A percentile compares a stretch with the other conserved stretches of the same genome.
phyloP scores from a whole-genome alignment of 1,284 basidiomycete genomes.

The Moesziomyces aphidis region DNA sequence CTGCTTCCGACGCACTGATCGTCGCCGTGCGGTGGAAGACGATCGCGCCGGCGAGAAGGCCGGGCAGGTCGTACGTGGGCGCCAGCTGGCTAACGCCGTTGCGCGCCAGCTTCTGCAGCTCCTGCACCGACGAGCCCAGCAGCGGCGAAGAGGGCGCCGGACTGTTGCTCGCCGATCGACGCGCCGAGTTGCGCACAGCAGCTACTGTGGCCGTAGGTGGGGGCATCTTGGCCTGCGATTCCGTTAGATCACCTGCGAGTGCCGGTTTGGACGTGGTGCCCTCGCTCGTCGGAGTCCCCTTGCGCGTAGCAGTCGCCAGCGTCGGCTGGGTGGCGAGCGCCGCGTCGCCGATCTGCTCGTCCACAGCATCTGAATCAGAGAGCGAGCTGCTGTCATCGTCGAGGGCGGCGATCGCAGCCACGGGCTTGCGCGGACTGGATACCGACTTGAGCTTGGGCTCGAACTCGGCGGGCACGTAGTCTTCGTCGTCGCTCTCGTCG shows the following conservation, averaged over 20 bases:
- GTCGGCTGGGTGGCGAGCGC: conserved; percentile 19
- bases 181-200: conserved; percentile 27
- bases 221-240: conserved; percentile 49
- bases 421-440: conserved; percentile 10
- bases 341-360: conserved; percentile 33
- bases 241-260: conserved; percentile 19
- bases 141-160: conserved; percentile 36
- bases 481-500: conserved; percentile 45
- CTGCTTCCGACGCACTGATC: conserved; percentile 62
- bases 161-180: conserved; percentile 46
- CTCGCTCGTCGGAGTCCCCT: conserved; percentile 9
- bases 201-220: conserved; percentile 36
- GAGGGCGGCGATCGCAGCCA: neutral
- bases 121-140: conserved; percentile 31
- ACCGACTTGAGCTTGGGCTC: conserved; percentile 11
- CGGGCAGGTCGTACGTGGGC: conserved; percentile 63
- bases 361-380: conserved; percentile 31
- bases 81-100: conserved; percentile 53
- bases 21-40: conserved; percentile 68
- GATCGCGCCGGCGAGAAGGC: conserved; percentile 63
- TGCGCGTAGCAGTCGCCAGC: conserved; percentile 10
- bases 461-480: conserved; percentile 30
- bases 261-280: conserved; percentile 10
- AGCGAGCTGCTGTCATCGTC: conserved; percentile 41
- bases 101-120: conserved; percentile 45